phyloP scores from a whole-genome alignment of 108 stramenopile species.

The Nitzschia inconspicua region DNA sequence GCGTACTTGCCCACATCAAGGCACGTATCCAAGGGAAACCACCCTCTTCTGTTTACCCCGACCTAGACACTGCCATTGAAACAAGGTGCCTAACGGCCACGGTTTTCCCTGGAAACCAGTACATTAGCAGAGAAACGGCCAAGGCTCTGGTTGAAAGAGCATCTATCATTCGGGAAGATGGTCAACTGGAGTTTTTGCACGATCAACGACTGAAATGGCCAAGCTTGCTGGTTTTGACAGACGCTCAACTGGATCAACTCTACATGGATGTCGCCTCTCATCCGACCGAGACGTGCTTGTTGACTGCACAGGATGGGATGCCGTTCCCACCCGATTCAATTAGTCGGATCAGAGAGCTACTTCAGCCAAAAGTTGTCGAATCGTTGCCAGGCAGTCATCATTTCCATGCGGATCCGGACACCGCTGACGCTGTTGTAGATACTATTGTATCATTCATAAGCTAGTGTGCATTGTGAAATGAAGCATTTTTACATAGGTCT shows the following conservation, averaged over 20 bases:
- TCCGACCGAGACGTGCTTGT: constrained; percentile 41
- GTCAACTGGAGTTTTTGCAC: constrained; percentile 55
- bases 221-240: constrained; percentile 61
- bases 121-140: constrained; percentile 63
- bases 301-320: constrained; percentile 77
- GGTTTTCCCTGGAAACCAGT: constrained; percentile 77
- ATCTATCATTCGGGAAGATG: constrained; percentile 11
- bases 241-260: constrained; percentile 60
- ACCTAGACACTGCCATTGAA: constrained; percentile 45
- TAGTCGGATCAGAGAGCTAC: constrained; percentile 26
- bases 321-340: constrained; percentile 37
- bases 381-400: constrained; percentile 74
- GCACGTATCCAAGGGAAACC: constrained; percentile 16
- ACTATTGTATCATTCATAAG: constrained; percentile 13
- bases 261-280: constrained; percentile 36
- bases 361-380: constrained; percentile 34
- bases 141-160: constrained; percentile 61
- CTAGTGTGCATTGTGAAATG: no score
- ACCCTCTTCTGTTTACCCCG: constrained; percentile 37
- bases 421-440: constrained; percentile 38
- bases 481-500: no score
- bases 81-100: constrained; percentile 54
- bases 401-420: constrained; percentile 84
- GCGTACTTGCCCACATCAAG: constrained; percentile 39
- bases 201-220: constrained; percentile 80